Evolutionary conservation across 371 early-diverging fungal genomes (phyloP).

Genomic region (Rhizopus delemar): DNA sequence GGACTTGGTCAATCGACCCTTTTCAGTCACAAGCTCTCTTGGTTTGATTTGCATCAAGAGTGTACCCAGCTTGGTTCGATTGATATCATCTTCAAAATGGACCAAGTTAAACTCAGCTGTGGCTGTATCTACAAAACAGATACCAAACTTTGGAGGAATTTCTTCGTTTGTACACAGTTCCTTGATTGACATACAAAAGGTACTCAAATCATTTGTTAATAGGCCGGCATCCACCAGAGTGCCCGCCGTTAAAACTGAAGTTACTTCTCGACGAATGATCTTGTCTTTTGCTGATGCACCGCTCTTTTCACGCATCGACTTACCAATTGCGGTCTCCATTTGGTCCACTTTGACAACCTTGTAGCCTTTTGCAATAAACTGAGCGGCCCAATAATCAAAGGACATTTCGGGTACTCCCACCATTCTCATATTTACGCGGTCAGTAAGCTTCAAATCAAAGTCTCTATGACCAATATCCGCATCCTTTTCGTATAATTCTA

Average conservation of each 20-base stretch:
- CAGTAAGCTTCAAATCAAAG: constrained; percentile 97
- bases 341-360: constrained; percentile 99
- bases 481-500: constrained; percentile 98
- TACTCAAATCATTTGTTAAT: constrained; percentile 83
- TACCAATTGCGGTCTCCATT: constrained; percentile 95
- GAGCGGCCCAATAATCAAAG: constrained; percentile 95
- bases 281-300: constrained; percentile 67
- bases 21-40: constrained; percentile 84
- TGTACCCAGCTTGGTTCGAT: constrained; percentile 88
- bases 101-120: constrained; percentile 88
- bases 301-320: constrained; percentile 88
- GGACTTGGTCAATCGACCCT: constrained; percentile 63
- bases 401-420: constrained; percentile 97
- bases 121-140: constrained; percentile 94
- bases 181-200: constrained; percentile 93
- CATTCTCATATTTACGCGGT: constrained; percentile 99
- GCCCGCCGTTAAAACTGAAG: constrained; percentile 92
- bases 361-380: constrained; percentile 94
- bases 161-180: constrained; percentile 45
- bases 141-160: constrained; percentile 62
- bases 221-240: constrained; percentile 92
- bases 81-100: constrained; percentile 82
- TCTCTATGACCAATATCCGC: constrained; percentile 97
- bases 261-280: constrained; percentile 94
- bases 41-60: constrained; percentile 91